Base-by-base conservation (phyloP, 352 stramenopile species). In the Phytophthora kernoviae region DNA sequence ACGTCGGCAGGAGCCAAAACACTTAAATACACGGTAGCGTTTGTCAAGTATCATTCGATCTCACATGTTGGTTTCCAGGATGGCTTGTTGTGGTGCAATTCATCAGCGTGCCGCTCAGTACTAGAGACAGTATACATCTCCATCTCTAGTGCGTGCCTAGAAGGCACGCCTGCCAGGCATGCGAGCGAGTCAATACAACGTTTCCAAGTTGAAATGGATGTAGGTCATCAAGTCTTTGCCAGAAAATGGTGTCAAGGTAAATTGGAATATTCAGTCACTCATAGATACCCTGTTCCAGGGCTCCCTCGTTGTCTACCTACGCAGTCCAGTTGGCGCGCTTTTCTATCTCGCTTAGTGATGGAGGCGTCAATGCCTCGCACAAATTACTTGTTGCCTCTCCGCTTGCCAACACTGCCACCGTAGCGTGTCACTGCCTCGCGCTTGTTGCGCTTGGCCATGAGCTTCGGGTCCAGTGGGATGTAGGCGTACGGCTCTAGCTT, bases 401-500 rank as follows among this genome's bases (percentile, higher is more conserved):
- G 77, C 79, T 93, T 91, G 56, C 87, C 87, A 30, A 93, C 78
- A 61, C 76, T 94, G 37, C 71, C 73, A 45, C 81, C 85, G 60
- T 93, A 96, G 49, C 79, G 81, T 52, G 77, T 80, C 46, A 96
- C 85, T 15, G 84, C 87, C 41, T 68, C 79, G 57, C 84, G 83
- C 65, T 93, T 94, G 79, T 94, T 93, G 64, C 85, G 83, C 70
- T 91, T 93, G 54, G 85, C 84, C 87, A 96, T 98, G 41, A 97
- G 80, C 67, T 98, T 98, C 15, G 93, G 93, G 78, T 99, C 93
- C 42, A 99, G 77, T 50, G 96, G 96, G 58, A 99, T 98, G 81
- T 98, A 99, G 8, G 96, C 96, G 73, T 98, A 99, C 49, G 96
- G 96, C 68, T 99, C 96, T 26, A 98, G 92, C 77, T 98, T 98